Conservation (phyloP, 2,329 filamentous ascomycete genomes). For the Aspergillus pseudoterreus region DNA sequence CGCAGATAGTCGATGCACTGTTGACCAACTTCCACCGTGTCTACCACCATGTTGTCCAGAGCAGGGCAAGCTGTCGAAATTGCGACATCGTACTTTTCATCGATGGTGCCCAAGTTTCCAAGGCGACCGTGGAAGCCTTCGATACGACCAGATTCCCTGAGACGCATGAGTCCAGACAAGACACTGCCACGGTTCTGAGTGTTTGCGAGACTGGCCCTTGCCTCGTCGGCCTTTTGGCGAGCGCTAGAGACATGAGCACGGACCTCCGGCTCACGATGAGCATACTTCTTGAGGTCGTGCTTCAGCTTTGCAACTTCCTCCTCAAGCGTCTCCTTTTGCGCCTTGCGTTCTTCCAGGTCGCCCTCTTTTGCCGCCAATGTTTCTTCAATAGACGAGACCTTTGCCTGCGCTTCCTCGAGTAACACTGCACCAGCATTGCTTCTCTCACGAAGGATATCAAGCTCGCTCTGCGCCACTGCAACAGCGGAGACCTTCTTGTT, state of each 20-base stretch:
- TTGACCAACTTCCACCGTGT: slow-evolving; percentile 91
- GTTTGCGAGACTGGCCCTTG: slow-evolving; percentile 80
- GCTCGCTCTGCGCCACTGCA: slow-evolving; percentile 89
- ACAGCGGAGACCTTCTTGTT: slow-evolving; percentile 93
- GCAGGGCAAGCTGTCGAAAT: slow-evolving; percentile 93
- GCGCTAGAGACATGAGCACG: slow-evolving; percentile 82
- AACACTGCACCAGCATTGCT: slow-evolving; percentile 82
- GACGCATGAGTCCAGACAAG: slow-evolving; percentile 82
- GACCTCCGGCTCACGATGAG: slow-evolving; percentile 74
- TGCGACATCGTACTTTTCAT: slow-evolving; percentile 92
- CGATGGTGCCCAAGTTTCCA: slow-evolving; percentile 89
- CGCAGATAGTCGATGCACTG: slow-evolving; percentile 97
- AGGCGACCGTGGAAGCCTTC: slow-evolving; percentile 95
- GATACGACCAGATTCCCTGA: slow-evolving; percentile 93
- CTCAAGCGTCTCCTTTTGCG: slow-evolving; percentile 67
- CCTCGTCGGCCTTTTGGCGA: slow-evolving; percentile 93
- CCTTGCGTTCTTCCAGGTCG: slow-evolving; percentile 73
- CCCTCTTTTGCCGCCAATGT: slow-evolving; percentile 65
- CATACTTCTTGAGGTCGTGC: slow-evolving; percentile 68
- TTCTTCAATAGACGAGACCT: slow-evolving; percentile 70
- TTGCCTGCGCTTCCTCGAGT: slow-evolving; percentile 76
- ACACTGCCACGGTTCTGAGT: slow-evolving; percentile 94
- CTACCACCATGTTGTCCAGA: slow-evolving; percentile 94
- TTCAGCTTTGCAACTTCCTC: slow-evolving; percentile 71
- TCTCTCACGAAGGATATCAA: slow-evolving; percentile 85